These are phyloP conservation scores for Neurospora sp. DNA, from an alignment of 495 filamentous ascomycete genomes.

Conservation along the genomic window DNA sequence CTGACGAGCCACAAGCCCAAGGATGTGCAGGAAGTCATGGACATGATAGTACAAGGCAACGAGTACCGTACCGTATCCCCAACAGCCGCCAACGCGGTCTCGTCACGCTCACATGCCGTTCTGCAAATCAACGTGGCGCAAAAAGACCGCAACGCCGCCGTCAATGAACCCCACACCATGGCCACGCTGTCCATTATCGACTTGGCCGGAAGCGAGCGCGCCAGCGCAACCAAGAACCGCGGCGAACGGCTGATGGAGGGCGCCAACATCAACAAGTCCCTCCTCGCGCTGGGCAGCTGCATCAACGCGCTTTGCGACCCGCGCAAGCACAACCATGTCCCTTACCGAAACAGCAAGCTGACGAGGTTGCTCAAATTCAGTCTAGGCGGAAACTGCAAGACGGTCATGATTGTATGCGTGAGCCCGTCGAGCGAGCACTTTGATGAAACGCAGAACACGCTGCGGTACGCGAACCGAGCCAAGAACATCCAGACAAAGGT, in stretches of 20 bases:
- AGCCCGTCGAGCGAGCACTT: slow-evolving; percentile 95
- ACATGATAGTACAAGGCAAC: slow-evolving; percentile 96
- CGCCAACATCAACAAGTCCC: slow-evolving; percentile 98
- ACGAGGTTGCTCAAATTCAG: slow-evolving; percentile 96
- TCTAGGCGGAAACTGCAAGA: slow-evolving; percentile 94
- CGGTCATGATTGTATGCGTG: slow-evolving; percentile 99
- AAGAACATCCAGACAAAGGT: slow-evolving; percentile 99
- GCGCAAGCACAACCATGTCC: slow-evolving; percentile 85
- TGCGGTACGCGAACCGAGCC: slow-evolving; percentile 93
- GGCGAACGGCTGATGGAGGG: slow-evolving; percentile 88
- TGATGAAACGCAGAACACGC: slow-evolving; percentile 96
- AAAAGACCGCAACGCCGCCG: slow-evolving; percentile 84
- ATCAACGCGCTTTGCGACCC: slow-evolving; percentile 98
- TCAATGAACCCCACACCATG: slow-evolving; percentile 95
- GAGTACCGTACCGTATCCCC: slow-evolving; percentile 92
- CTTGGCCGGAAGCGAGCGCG: slow-evolving; percentile 89
- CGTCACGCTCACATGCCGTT: slow-evolving; percentile 96
- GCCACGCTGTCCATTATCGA: slow-evolving; percentile 98
- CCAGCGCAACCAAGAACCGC: slow-evolving; percentile 93
- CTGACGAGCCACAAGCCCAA: slow-evolving; percentile 84
- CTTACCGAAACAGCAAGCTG: slow-evolving; percentile 95
- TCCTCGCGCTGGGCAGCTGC: slow-evolving; percentile 90
- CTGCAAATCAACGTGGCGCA: slow-evolving; percentile 94
- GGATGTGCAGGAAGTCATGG: slow-evolving; percentile 89
- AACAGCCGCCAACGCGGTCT: slow-evolving; percentile 95